Evolutionary conservation across 768 basidiomycete genomes (phyloP).

Genomic region (Lactifluus hygrophoroides): DNA sequence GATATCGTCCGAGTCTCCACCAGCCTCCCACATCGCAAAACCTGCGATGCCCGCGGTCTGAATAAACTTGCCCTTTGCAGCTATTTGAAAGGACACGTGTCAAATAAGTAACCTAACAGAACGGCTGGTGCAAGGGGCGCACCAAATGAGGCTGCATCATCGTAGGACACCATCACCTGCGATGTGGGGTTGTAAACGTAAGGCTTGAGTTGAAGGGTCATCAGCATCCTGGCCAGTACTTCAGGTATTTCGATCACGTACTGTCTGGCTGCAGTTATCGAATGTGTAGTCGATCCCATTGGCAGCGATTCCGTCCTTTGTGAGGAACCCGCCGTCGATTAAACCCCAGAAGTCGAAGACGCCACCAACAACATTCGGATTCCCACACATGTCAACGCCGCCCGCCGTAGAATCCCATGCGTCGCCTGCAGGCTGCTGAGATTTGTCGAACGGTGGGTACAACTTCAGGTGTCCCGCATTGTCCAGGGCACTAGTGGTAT

Average conservation of each 20-base stretch:
- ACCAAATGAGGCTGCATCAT: no score
- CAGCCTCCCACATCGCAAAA: no score
- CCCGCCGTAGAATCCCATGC: constrained; percentile 39
- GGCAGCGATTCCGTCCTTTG: background rate
- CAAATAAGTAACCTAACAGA: no score
- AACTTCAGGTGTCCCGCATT: constrained; percentile 12
- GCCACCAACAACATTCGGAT: constrained; percentile 39
- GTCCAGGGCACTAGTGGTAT: constrained; percentile 26
- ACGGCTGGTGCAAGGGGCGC: no score
- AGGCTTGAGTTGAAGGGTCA: constrained; percentile 35
- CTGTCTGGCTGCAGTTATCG: constrained; percentile 69
- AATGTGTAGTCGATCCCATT: no score
- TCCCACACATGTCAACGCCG: constrained; percentile 48
- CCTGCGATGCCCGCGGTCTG: no score
- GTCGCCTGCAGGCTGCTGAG: constrained; percentile 27
- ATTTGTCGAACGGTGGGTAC: constrained; percentile 16
- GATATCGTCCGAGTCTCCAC: no score
- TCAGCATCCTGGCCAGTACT: background rate
- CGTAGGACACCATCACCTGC: no score
- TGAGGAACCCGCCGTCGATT: constrained; percentile 26
- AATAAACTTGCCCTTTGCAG: no score
- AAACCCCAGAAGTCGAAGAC: constrained; percentile 56
- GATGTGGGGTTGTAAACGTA: no score
- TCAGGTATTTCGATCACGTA: constrained; percentile 27
- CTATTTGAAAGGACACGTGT: no score